A percentile compares a stretch with the other conserved stretches of the same genome.
Conservation (phyloP, 371 early-diverging fungal species). For the Gilbertella persicaria region DNA sequence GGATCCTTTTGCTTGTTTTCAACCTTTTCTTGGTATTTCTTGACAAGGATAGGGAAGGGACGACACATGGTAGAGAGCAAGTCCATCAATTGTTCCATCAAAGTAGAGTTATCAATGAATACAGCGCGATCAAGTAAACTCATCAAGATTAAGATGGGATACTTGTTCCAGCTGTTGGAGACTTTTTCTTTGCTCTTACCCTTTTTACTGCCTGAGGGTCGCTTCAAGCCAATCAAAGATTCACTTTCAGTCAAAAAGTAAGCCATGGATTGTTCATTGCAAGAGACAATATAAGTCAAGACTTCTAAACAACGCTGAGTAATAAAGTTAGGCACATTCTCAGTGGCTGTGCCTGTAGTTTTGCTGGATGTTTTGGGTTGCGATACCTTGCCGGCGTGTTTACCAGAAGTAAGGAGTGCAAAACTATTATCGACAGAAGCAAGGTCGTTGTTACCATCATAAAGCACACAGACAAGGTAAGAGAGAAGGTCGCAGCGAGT, state of each 20-base stretch:
- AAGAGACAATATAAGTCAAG: conserved; percentile 70
- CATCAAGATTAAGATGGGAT: conserved; percentile 86
- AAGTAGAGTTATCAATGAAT: conserved; percentile 69
- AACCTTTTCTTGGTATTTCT: conserved; percentile 48
- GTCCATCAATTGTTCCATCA: conserved; percentile 91
- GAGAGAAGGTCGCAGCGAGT: conserved; percentile 86
- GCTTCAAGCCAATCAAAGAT: conserved; percentile 50
- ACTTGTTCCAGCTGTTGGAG: conserved; percentile 55
- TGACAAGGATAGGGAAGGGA: conserved; percentile 64
- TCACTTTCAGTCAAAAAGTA: conserved; percentile 82
- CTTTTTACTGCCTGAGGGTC: conserved; percentile 51
- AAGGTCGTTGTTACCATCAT: conserved; percentile 80
- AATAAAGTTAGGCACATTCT: conserved; percentile 79
- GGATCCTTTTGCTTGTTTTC: conserved; percentile 42
- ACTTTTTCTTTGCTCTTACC: conserved; percentile 71
- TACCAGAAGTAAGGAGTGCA: conserved; percentile 70
- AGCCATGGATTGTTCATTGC: conserved; percentile 64
- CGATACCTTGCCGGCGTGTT: conserved; percentile 27
- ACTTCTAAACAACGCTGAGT: conserved; percentile 88
- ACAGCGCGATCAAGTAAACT: conserved; percentile 81
- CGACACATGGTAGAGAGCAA: conserved; percentile 77
- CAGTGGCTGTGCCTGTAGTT: conserved; percentile 14
- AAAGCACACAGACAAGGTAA: conserved; percentile 83
- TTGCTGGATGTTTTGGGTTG: conserved; percentile 6
- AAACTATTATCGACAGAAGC: conserved; percentile 80